Percentiles rank a stretch among this genome's conserved stretches.
Evolutionary conservation across 305 asterid species (phyloP).

Genomic region (Fraxinus nigra): DNA sequence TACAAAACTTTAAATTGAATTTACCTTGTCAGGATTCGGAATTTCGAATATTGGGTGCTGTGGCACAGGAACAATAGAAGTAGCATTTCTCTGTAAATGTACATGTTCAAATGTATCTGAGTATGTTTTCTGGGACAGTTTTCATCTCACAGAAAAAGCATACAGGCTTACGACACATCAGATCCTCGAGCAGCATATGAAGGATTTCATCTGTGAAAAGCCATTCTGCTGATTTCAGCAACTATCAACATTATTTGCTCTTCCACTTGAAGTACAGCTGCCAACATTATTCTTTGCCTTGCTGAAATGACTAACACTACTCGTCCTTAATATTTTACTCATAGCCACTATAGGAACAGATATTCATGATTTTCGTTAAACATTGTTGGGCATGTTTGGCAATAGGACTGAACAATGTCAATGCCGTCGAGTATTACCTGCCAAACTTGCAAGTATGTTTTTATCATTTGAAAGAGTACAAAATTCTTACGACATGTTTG

Average conservation of each 20-base stretch:
- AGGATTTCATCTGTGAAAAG: slow-evolving; percentile 25
- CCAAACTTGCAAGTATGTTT: neutral
- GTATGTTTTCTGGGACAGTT: slow-evolving; percentile 74
- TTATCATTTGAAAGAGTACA: neutral
- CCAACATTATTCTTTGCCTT: slow-evolving; percentile 3
- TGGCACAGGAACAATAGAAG: slow-evolving; percentile 72
- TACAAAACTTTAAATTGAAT: neutral
- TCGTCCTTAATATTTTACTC: neutral
- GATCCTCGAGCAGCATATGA: slow-evolving; percentile 35
- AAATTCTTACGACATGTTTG: neutral
- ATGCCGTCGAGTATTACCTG: neutral
- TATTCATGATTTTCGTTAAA: neutral
- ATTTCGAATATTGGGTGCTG: slow-evolving; percentile 57
- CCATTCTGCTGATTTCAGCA: slow-evolving; percentile 7
- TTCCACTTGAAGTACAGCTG: neutral
- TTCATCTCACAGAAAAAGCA: slow-evolving; percentile 67
- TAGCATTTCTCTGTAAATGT: slow-evolving; percentile 59
- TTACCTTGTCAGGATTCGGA: slow-evolving; percentile 45
- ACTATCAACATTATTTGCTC: neutral
- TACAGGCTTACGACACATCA: slow-evolving; percentile 46
- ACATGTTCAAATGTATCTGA: slow-evolving; percentile 50
- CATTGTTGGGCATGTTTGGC: neutral
- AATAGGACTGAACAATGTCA: neutral
- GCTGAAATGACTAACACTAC: slow-evolving; percentile 5
- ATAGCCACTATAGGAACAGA: neutral